A percentile compares a stretch with the other conserved stretches of the same genome.
Conservation (phyloP, 805 yeast species). For the Naumovozyma castellii region DNA sequence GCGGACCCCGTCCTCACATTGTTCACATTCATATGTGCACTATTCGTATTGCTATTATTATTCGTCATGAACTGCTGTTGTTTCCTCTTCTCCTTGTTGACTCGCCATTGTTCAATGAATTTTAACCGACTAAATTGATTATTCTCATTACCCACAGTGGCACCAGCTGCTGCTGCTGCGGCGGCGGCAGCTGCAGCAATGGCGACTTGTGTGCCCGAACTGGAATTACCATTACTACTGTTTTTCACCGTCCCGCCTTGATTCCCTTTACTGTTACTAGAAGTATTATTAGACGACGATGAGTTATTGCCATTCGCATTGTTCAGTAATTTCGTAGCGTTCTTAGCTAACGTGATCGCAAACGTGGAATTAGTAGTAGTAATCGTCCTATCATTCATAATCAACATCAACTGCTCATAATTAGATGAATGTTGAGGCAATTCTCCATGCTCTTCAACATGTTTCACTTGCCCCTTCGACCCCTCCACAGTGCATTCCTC, state of each 20-base stretch:
- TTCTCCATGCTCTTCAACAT: slow-evolving; percentile 54
- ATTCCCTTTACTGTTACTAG: background rate
- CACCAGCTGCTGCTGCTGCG: slow-evolving; percentile 34
- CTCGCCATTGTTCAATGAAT: slow-evolving; percentile 78
- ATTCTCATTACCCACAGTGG: slow-evolving; percentile 26
- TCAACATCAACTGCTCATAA: slow-evolving; percentile 83
- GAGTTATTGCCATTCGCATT: slow-evolving; percentile 3
- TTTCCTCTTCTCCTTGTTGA: slow-evolving; percentile 49
- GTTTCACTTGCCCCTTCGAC: slow-evolving; percentile 35
- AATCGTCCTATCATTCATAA: slow-evolving; percentile 42
- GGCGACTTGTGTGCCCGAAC: slow-evolving; percentile 30
- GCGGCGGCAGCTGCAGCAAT: slow-evolving; percentile 27
- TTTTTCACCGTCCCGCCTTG: slow-evolving; percentile 3
- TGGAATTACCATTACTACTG: slow-evolving; percentile 13
- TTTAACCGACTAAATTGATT: slow-evolving; percentile 77
- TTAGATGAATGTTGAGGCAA: slow-evolving; percentile 68
- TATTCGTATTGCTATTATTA: slow-evolving; percentile 7
- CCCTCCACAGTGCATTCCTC: slow-evolving; percentile 30
- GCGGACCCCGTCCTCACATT: background rate
- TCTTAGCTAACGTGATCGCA: slow-evolving; percentile 29
- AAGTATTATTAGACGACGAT: slow-evolving; percentile 4
- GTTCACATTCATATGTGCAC: background rate
- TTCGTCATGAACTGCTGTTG: slow-evolving; percentile 31
- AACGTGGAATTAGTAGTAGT: slow-evolving; percentile 34
- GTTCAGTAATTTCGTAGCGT: slow-evolving; percentile 15